Base-by-base conservation (phyloP, 1,139 yeast genomes). In the Geotrichum fermentans region DNA sequence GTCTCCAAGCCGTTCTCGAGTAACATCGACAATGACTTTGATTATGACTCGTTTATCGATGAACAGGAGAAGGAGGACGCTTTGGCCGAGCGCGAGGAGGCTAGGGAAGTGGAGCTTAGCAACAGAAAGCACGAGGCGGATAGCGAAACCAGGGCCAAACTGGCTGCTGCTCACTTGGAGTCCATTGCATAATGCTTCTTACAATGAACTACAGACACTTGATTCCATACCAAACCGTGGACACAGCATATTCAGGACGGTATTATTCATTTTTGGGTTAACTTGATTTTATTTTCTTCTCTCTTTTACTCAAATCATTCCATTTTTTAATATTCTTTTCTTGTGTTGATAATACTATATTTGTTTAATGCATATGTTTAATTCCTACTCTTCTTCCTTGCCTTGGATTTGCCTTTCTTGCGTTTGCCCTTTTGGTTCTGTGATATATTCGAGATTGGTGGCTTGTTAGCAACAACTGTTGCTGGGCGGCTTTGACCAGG, bases 1-100 rank as follows among this genome's bases (percentile, higher is more conserved):
- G 53, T 53, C 6, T 20, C 53, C 13, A 34, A 42, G 32, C 47
- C 54, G 1, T 45, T 45, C 14, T 49, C 53, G 17, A 43, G 49
- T 13, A 54, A 55, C 42, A 53, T 55, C 30, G 51, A 55, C 40
- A 45, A 48, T 32, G 52, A 55, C 16, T 55, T 55, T 45, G 57
- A 55, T 28, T 52, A 51, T 34, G 58, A 55, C 41, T 32, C 49
- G 32, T 55, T 55, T 37, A 55, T 55, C 37, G 43, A 45, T 39
- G 55, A 55, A n/a, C 49, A 54, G 35, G 46, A 52, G 30, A 20
- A 47, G 34, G 39, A 42, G 43, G 44, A 51, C 33, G 45, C 48
- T 21, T 45, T 49, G 21, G 43, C 41, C 14, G 43, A 42, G 3
- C 40, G 34, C 21, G 29, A 35, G 18, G 47, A 45, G 20, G 22